Conservation (phyloP, 164 flowering plant genomes). For the Echeveria elegans region DNA sequence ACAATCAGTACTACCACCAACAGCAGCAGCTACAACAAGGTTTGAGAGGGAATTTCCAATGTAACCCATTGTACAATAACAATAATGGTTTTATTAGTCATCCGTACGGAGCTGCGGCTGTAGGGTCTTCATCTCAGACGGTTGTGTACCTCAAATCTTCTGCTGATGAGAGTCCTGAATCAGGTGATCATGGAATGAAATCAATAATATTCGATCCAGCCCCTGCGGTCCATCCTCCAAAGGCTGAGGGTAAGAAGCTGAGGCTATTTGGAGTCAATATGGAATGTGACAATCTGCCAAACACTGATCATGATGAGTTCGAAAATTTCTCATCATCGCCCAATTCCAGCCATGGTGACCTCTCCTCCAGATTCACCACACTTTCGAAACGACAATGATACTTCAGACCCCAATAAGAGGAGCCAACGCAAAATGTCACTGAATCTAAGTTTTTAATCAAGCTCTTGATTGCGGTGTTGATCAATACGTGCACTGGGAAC, state of each 20-base stretch:
- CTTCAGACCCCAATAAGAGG: neutral
- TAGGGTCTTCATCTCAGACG: neutral
- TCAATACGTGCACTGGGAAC: neutral
- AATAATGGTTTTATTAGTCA: neutral
- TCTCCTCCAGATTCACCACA: neutral
- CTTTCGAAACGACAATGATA: neutral
- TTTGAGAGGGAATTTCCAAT: neutral
- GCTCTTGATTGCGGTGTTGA: neutral
- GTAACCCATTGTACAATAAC: neutral
- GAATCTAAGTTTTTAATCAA: neutral
- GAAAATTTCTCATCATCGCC: slow-evolving; percentile 24
- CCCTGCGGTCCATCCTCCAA: slow-evolving; percentile 58
- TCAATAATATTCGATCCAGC: slow-evolving; percentile 52
- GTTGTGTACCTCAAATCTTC: slow-evolving; percentile 21
- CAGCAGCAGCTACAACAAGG: slow-evolving; percentile 1
- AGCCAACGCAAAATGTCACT: neutral
- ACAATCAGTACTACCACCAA: slow-evolving; percentile 2
- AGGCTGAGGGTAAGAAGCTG: slow-evolving; percentile 45
- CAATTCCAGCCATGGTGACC: slow-evolving; percentile 16
- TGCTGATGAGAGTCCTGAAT: slow-evolving; percentile 1
- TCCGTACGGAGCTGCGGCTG: neutral
- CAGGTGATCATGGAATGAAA: slow-evolving; percentile 17
- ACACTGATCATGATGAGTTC: slow-evolving; percentile 19
- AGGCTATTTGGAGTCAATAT: slow-evolving; percentile 89
- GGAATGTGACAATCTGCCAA: slow-evolving; percentile 57